Evolutionary conservation across 129 eudicot species (phyloP), one percentile per base, ranked within the genome.

Genomic region (Flaveria trinervia): DNA sequence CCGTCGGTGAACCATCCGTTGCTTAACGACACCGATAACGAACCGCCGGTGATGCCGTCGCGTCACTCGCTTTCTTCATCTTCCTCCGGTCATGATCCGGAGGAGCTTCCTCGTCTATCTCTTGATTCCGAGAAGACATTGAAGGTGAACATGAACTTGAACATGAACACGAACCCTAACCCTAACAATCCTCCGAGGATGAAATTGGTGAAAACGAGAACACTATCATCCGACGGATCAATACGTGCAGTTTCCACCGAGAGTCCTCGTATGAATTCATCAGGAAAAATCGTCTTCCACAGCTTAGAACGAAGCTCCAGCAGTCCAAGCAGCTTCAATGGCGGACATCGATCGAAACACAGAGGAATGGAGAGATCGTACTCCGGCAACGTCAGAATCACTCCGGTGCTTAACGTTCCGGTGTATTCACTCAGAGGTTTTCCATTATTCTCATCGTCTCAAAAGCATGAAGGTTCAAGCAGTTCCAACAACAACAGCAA

Each of bases 251-350:
- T 83, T 8, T 92, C 98, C 0, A 80, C 81, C 0, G 98, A 93
- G 33, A 90, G 97, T 77, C 98, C 98, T 4, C 83, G 98, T 6
- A 90, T 93, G 93, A 93, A 90, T 71, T 84, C 97, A 0, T 90
- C 91, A 0, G 98, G 98, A 1, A 90, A 85, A 79, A 83, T 93
- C 9, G 92, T 93, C 26, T 93, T 90, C 56, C 91, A 93, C 10
- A 83, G 89, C 76, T 71, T 93, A 64, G 98, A 90, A 80, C 83
- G 98, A 22, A 93, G 98, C 65, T 90, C 96, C 0, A 93, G 98
- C 54, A 90, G 97, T 78, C 98, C 98, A 0, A 87, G 97, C 74
- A 88, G 90, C 39, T 90, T 93, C 71, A 93, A 85, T 56, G 96
- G 96, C 15, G 97, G 96, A 1, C 86, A 89, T 1, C 85, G 88